Conservation (phyloP, 768 basidiomycete species). For the Serendipita vermifera region DNA sequence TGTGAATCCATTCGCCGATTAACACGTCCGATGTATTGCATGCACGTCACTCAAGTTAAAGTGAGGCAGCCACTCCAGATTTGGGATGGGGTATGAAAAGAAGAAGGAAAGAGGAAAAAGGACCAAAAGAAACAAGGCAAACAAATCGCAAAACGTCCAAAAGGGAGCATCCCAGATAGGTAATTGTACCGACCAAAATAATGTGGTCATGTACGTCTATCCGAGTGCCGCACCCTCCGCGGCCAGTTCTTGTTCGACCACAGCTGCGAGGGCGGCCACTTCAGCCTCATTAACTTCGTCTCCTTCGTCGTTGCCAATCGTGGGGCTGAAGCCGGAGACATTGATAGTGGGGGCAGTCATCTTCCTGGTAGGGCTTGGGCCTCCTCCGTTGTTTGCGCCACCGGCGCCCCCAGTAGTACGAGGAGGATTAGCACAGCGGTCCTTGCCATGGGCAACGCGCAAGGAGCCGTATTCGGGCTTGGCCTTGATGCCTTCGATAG, state of each 20-base stretch:
- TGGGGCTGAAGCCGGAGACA: neutral
- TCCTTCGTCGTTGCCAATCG: neutral
- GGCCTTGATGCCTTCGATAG: slow-evolving; percentile 89
- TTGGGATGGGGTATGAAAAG: no score
- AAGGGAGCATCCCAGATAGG: no score
- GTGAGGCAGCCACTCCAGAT: no score
- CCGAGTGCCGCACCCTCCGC: neutral
- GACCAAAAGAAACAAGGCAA: no score
- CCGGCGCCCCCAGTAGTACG: slow-evolving; percentile 23
- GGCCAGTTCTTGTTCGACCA: slow-evolving; percentile 5
- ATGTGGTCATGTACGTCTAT: no score
- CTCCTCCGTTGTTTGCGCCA: neutral
- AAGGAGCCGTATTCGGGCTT: slow-evolving; percentile 82
- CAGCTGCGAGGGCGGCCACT: slow-evolving; percentile 6
- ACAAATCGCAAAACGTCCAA: no score
- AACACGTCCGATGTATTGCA: no score
- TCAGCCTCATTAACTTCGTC: slow-evolving; percentile 6
- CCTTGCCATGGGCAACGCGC: slow-evolving; percentile 90
- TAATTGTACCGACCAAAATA: no score
- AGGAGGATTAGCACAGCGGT: slow-evolving; percentile 87
- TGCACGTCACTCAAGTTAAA: no score
- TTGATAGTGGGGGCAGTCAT: slow-evolving; percentile 2
- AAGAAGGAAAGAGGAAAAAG: no score
- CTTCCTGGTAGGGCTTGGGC: neutral
- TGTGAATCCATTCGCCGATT: no score